Base-by-base conservation (phyloP, 176 grass and related monocot genomes). In the Aegilops sharonensis region DNA sequence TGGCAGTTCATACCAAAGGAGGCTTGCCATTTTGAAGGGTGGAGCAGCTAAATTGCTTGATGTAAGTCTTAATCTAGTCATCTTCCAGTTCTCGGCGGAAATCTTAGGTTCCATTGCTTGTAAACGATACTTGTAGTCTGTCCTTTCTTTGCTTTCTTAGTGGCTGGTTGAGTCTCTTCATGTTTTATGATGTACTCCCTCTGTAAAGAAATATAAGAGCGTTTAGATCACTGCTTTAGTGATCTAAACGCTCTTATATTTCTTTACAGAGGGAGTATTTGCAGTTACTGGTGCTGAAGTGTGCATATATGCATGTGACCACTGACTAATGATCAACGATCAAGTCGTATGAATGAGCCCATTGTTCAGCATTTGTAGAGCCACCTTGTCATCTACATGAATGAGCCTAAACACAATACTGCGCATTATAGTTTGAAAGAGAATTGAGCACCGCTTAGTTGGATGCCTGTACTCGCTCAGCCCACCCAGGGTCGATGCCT, bases 1-100 rank as follows among this genome's bases (percentile, higher is more conserved):
- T 73, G 97, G 97, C 25, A 96, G 95, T 91, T 99, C 97, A 79
- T 99, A 96, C 84, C 94, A 99, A 81, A 91, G 94, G 87, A 99
- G 85, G 83, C 81, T 99, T 79, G 80, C 90, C 43, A 80, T 94
- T 69, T 81, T 99, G 17, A 99, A 99, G 85, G 94, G 90, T 80
- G 90, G 85, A 60, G 71, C 87, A 75, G 48, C 67, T 76, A 90
- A 88, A 42, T 78, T 85, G 86, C 43, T 79, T 69, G 89, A 93
- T 82, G 97, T 96, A 96, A 94, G 79, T 77, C 31, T 47, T 27
- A 37, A 67, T 47, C 62, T 69, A 84, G 70, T 18, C 31, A 63
- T 69, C 72, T 76, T 81, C 10, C 5, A 43, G 43, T 77, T 1
- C 50, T 54, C 30, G 18, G 72, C 47, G 31, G 31, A 56, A 31